Base-by-base conservation (phyloP, 306 rosid genomes). In the Canavalia ensiformis region DNA sequence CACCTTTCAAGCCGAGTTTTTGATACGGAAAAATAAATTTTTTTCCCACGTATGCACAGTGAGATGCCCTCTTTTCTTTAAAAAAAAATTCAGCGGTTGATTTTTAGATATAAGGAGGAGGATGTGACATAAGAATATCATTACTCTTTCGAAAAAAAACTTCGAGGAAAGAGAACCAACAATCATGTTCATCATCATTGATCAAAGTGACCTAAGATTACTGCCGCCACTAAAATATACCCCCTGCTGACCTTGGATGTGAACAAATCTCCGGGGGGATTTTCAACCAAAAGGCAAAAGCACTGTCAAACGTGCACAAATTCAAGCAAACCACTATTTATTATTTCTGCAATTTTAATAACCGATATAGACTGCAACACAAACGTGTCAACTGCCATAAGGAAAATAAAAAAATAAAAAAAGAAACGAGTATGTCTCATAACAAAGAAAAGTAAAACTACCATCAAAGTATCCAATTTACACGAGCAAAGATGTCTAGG, bases 391-490 rank as follows among this genome's bases (percentile, higher is more conserved):
- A 46, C 50, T 50, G 69, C 55, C 47, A 46, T 12, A 8, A 68
- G 65, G 77, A 30, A 77, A 30, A 49, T 1, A 44, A 69, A 80
- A 30, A 77, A 30, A 49, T 1, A 44, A 63, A 63, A 44, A 66
- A 2, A 56, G 55, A 85, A 67, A 66, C 46, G 78, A 11, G 62
- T 63, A 11, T 6, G 69, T 76, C 75, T 63, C 77, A 35, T 73
- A 59, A 72, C 86, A 88, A 52, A 55, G 35, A 82, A 68, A 84
- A 66, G 77, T 56, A 75, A 82, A 76, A 63, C 84, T 81, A 72
- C 75, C 68, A 85, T 66, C 67, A 5, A 70, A 56, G 84, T 28
- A 84, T 73, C 83, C 88, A 79, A 79, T 90, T 86, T 89, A 92
- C 88, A 87, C 30, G 81, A 47, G 65, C 56, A 76, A 4, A 60